These are phyloP conservation scores for Globisporangium viniferum DNA, from an alignment of 352 stramenopile species.

Conservation along the genomic window DNA sequence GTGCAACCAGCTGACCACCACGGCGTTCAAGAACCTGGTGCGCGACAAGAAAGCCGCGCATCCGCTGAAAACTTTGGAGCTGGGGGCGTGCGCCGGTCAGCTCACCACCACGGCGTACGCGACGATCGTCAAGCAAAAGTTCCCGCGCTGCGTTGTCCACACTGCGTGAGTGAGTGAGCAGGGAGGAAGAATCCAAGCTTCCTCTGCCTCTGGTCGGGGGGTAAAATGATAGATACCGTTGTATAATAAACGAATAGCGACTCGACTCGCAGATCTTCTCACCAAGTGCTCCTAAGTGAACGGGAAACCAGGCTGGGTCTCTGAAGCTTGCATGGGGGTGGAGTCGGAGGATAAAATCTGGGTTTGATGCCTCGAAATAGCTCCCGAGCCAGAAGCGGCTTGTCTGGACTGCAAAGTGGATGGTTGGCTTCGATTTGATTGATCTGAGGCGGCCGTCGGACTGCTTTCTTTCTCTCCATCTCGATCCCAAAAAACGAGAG, in stretches of 20 bases:
- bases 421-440: background rate
- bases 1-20: slow-evolving; percentile 73
- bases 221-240: background rate
- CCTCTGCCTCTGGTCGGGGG: background rate
- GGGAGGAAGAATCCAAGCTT: background rate
- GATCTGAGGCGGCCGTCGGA: background rate
- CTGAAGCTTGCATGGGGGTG: background rate
- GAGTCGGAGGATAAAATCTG: background rate
- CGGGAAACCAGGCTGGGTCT: background rate
- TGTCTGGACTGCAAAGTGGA: background rate
- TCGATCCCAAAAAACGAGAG: slow-evolving; percentile 3
- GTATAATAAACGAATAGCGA: slow-evolving; percentile 3
- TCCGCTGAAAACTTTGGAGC: slow-evolving; percentile 50
- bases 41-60: slow-evolving; percentile 20
- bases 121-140: slow-evolving; percentile 56
- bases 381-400: background rate
- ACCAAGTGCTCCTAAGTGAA: background rate
- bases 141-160: slow-evolving; percentile 62
- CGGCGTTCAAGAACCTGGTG: slow-evolving; percentile 50
- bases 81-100: slow-evolving; percentile 66
- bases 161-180: slow-evolving; percentile 45
- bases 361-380: background rate
- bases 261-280: background rate
- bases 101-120: slow-evolving; percentile 60
- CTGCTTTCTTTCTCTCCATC: background rate